A percentile compares a stretch with the other conserved stretches of the same genome.
phyloP scores from a whole-genome alignment of 177 flowering plant genomes.

The Telopea speciosissima region DNA sequence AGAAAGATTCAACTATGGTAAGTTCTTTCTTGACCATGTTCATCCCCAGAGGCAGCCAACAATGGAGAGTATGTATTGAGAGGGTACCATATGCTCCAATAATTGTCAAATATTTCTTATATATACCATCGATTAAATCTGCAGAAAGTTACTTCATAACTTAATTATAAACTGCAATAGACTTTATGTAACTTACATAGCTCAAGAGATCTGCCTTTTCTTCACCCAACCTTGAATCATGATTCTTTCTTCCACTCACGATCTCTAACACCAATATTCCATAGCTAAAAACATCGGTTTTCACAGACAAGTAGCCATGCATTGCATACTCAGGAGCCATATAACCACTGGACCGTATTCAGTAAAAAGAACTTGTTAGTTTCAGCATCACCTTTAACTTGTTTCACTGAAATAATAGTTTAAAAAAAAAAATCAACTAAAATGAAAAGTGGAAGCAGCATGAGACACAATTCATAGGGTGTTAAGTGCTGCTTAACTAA shows the following conservation, averaged over 20 bases:
- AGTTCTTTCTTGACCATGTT: too few relatives aligned
- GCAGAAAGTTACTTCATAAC: neutral
- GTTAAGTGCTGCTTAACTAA: neutral
- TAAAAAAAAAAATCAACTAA: neutral
- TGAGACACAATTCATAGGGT: neutral
- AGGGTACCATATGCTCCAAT: neutral
- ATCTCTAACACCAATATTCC: constrained; percentile 78
- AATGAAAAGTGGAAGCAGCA: neutral
- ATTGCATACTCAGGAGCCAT: constrained; percentile 92
- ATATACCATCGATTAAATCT: neutral
- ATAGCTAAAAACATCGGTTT: constrained; percentile 79
- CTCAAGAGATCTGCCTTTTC: constrained; percentile 60
- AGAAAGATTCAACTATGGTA: too few relatives aligned
- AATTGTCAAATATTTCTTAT: neutral
- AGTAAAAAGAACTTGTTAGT: neutral
- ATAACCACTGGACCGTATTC: constrained; percentile 52
- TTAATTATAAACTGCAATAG: neutral
- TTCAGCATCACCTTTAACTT: neutral
- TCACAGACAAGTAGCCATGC: constrained; percentile 74
- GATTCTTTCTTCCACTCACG: constrained; percentile 76
- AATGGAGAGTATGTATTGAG: neutral
- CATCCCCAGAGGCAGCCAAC: neutral
- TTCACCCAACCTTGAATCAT: constrained; percentile 28
- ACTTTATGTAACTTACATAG: constrained; percentile 49
- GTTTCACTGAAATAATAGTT: too few relatives aligned